Evolutionary conservation across 139 green algal species (phyloP), one percentile per base, ranked within the genome.

Genomic region (Auxenochlorella protothecoides): DNA sequence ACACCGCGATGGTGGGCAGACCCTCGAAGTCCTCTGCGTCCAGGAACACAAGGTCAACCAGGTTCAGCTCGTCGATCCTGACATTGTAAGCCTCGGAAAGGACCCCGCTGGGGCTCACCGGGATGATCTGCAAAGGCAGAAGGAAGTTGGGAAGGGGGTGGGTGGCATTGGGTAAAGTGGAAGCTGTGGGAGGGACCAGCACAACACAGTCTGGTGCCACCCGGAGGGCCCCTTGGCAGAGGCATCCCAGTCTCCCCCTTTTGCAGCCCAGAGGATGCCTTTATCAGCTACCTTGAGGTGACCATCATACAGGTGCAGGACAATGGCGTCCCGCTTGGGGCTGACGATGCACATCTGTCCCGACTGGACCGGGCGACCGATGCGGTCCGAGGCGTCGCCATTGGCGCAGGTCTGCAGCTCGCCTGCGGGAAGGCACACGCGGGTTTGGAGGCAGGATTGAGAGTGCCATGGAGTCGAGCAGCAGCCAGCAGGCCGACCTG

Each of bases 231-330:
- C 14, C 59, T 44, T 44, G 27, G 27, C 27, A 44, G 27, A 44
- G 27, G 27, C 27, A 44, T 44, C 27, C 27, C 27, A 44, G 27
- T 44, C 27, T 44, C 27, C 27, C 27, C 27, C 27, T 44, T 44
- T 44, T 44, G 27, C 27, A 44, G 0, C 27, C 27, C 27, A 44
- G 27, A 44, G 27, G 27, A 44, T 44, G 27, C 27, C 27, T 44
- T 44, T 1, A 44, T 44, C 27, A 44, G 27, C 27, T 44, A 96
- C 89, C 86, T 98, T 98, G 74, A 99, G 82, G 7, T 94, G 78
- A 15, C 95, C 95, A 66, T 97, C 90, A 73, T 99, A 99, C 57
- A 98, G 81, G 80, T 98, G 93, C 65, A 98, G 76, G 7, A 78
- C 95, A 53, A 97, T 92, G 8, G 88, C 65, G 5, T 87, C 79